A percentile compares a stretch with the other conserved stretches of the same genome.
Evolutionary conservation across 1,139 yeast genomes (phyloP).

Genomic region (Protomyces lactucae-debilis): DNA sequence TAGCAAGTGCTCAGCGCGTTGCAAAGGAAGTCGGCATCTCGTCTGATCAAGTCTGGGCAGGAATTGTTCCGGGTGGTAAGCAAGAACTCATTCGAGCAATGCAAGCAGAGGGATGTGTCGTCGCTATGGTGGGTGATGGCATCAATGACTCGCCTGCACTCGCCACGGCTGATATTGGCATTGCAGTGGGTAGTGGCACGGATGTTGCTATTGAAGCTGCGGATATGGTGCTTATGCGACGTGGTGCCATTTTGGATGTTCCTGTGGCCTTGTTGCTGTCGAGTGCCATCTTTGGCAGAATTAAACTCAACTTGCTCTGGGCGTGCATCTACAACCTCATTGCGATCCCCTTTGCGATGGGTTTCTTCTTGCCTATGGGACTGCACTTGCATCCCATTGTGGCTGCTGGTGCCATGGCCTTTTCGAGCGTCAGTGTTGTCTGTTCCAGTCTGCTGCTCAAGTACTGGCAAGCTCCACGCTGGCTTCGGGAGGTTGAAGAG

Average conservation of each 20-base stretch:
- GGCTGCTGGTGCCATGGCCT: constrained; percentile 83
- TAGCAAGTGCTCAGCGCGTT: constrained; percentile 56
- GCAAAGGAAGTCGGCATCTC: constrained; percentile 68
- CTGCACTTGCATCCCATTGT: constrained; percentile 85
- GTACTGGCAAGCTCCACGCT: constrained; percentile 41
- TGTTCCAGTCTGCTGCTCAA: constrained; percentile 64
- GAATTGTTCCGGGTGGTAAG: constrained; percentile 72
- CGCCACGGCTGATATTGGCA: constrained; percentile 81
- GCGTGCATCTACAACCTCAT: constrained; percentile 77
- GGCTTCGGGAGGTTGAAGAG: not conserved
- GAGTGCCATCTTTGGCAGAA: constrained; percentile 61
- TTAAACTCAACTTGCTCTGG: constrained; percentile 77
- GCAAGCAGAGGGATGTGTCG: constrained; percentile 41
- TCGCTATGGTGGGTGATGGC: constrained; percentile 93
- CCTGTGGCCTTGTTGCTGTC: constrained; percentile 71
- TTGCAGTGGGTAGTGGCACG: constrained; percentile 87
- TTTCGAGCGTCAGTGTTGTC: constrained; percentile 86
- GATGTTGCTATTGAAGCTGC: constrained; percentile 97
- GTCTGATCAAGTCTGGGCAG: constrained; percentile 61
- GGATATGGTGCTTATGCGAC: constrained; percentile 64
- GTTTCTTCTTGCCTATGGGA: constrained; percentile 72
- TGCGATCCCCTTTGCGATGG: constrained; percentile 97
- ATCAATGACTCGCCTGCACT: constrained; percentile 95
- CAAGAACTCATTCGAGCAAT: constrained; percentile 60
- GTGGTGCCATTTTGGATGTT: constrained; percentile 56